These are phyloP conservation scores for Scalesia atractyloides DNA, from an alignment of 129 eudicot genomes.

Conservation along the genomic window DNA sequence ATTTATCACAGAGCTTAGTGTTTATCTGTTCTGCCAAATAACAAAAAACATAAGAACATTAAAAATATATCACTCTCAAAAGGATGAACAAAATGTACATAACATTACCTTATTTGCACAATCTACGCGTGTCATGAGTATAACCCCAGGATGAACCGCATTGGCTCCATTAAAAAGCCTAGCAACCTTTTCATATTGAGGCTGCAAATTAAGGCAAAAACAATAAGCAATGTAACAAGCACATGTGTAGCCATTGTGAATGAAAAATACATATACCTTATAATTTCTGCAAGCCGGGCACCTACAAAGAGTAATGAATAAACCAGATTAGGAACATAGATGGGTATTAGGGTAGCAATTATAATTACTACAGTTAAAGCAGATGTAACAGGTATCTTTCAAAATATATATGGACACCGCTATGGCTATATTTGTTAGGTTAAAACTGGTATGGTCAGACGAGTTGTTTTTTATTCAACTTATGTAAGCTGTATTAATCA, in stretches of 20 bases:
- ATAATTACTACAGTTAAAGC: background rate
- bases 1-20: slow-evolving; percentile 78
- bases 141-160: slow-evolving; percentile 84
- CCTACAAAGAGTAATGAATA: slow-evolving; percentile 53
- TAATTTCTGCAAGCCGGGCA: slow-evolving; percentile 99
- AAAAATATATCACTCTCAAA: slow-evolving; percentile 4
- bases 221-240: slow-evolving; percentile 12
- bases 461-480: no score
- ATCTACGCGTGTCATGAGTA: slow-evolving; percentile 88
- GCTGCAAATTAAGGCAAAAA: slow-evolving; percentile 47
- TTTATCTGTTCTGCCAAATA: slow-evolving; percentile 99
- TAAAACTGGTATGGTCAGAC: no score
- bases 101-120: slow-evolving; percentile 81
- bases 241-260: background rate
- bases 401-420: background rate
- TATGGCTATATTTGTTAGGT: no score
- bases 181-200: slow-evolving; percentile 95
- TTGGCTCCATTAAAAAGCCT: slow-evolving; percentile 82
- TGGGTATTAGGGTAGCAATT: background rate
- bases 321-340: slow-evolving; percentile 25
- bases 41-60: background rate
- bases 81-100: slow-evolving; percentile 10
- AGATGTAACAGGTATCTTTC: slow-evolving; percentile 8
- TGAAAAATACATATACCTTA: slow-evolving; percentile 53
- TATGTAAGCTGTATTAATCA: no score